A percentile compares a stretch with the other conserved stretches of the same genome.
Evolutionary conservation across 805 yeast genomes (phyloP).

Genomic region (Metschnikowia baotianmanensis): DNA sequence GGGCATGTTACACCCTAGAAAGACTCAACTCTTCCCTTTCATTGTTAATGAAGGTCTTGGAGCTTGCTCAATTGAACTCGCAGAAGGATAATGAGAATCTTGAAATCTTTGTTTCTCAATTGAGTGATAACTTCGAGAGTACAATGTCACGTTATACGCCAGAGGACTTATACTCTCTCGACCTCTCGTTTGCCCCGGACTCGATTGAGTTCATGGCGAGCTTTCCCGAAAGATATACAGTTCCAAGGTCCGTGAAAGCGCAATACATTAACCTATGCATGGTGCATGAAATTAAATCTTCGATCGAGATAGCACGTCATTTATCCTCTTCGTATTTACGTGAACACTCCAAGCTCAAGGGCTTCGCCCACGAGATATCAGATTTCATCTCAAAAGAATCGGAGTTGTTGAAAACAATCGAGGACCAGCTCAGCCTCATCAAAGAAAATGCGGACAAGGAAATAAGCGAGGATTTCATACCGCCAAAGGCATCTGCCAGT

Average conservation of each 20-base stretch:
- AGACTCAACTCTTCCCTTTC: not conserved
- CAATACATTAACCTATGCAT: not conserved
- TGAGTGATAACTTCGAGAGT: not conserved
- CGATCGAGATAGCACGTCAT: not conserved
- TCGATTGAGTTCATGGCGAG: not conserved
- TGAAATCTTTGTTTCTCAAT: not conserved
- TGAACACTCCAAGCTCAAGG: not conserved
- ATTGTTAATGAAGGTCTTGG: conserved; percentile 1
- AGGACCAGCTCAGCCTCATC: not conserved
- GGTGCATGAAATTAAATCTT: not conserved
- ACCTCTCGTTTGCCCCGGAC: conserved; percentile 2
- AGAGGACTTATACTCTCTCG: conserved; percentile 3
- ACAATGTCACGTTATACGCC: not conserved
- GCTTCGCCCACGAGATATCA: too few relatives aligned
- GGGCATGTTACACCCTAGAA: not conserved
- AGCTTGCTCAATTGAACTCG: not conserved
- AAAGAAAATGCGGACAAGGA: not conserved
- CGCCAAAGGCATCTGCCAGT: not conserved
- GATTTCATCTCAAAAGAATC: not conserved
- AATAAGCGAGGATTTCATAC: not conserved
- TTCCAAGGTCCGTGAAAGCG: not conserved
- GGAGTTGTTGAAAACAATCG: not conserved
- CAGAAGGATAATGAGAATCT: not conserved
- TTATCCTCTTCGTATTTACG: not conserved
- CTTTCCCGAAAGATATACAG: not conserved